Conservation (phyloP, 1,284 basidiomycete genomes). For the Cerioporus squamosus region DNA sequence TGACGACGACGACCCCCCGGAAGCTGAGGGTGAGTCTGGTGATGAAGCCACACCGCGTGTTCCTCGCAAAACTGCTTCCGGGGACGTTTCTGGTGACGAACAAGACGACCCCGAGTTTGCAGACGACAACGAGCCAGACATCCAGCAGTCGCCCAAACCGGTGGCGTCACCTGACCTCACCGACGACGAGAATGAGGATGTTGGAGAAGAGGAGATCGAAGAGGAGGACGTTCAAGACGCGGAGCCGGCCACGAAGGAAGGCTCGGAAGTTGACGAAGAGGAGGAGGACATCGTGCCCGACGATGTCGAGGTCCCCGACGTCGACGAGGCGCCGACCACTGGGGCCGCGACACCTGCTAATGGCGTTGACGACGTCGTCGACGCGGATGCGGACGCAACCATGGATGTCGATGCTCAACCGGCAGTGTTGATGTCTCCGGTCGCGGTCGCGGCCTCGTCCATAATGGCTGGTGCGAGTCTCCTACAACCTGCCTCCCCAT, state of each 20-base stretch:
- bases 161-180: constrained; percentile 29
- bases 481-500: constrained; percentile 42
- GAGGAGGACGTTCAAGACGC: constrained; percentile 32
- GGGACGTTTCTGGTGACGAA: constrained; percentile 31
- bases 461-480: constrained; percentile 55
- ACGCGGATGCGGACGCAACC: constrained; percentile 28
- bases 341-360: constrained; percentile 27
- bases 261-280: constrained; percentile 26
- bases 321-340: constrained; percentile 27
- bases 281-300: constrained; percentile 35
- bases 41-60: constrained; percentile 16
- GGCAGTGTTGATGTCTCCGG: constrained; percentile 44
- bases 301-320: constrained; percentile 41
- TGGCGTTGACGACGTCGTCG: constrained; percentile 28
- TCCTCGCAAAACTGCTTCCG: constrained; percentile 12
- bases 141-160: constrained; percentile 22
- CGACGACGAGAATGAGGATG: constrained; percentile 29
- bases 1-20: constrained; percentile 20
- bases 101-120: constrained; percentile 36
- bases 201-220: constrained; percentile 31
- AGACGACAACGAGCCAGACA: constrained; percentile 18
- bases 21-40: constrained; percentile 19
- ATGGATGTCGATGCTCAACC: constrained; percentile 46
- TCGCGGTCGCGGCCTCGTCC: constrained; percentile 45
- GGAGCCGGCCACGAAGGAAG: constrained; percentile 31